A percentile compares a stretch with the other conserved stretches of the same genome.
Conservation (phyloP, 73 alveolate genomes). For the Paramecium sonneborni region DNA sequence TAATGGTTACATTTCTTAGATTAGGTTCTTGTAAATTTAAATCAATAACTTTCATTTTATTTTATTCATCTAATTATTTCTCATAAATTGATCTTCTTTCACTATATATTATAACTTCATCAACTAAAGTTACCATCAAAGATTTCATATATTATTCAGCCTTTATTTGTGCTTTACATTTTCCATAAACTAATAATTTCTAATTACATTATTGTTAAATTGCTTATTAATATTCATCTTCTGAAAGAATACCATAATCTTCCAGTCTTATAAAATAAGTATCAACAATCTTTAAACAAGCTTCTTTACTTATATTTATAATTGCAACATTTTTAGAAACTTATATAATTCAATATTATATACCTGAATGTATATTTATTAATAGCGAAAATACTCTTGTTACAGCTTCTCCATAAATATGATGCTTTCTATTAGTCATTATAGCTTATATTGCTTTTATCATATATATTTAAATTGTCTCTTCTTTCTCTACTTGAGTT, state of each 20-base stretch:
- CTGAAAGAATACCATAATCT: constrained; percentile 16
- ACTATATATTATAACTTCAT: background rate
- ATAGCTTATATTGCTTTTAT: constrained; percentile 6
- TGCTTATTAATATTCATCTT: background rate
- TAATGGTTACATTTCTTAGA: background rate
- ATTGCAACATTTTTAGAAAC: constrained; percentile 12
- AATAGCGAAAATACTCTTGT: constrained; percentile 11
- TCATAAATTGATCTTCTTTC: constrained; percentile 10
- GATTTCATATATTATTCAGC: constrained; percentile 27
- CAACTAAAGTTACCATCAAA: background rate
- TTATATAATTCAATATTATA: background rate
- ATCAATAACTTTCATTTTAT: background rate
- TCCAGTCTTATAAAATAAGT: background rate
- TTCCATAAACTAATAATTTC: background rate
- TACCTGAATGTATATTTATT: constrained; percentile 41
- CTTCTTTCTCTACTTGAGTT: background rate
- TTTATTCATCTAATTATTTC: background rate
- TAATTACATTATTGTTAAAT: background rate
- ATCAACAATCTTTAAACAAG: constrained; percentile 9
- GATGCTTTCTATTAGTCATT: constrained; percentile 18
- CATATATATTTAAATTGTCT: constrained; percentile 39
- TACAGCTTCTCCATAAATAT: constrained; percentile 16
- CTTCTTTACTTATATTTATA: background rate
- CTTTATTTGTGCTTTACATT: background rate
- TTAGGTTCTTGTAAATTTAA: background rate